Percentiles rank a stretch among this genome's conserved stretches.
phyloP scores from a whole-genome alignment of 768 basidiomycete species.

The Tulasnella sp. region DNA sequence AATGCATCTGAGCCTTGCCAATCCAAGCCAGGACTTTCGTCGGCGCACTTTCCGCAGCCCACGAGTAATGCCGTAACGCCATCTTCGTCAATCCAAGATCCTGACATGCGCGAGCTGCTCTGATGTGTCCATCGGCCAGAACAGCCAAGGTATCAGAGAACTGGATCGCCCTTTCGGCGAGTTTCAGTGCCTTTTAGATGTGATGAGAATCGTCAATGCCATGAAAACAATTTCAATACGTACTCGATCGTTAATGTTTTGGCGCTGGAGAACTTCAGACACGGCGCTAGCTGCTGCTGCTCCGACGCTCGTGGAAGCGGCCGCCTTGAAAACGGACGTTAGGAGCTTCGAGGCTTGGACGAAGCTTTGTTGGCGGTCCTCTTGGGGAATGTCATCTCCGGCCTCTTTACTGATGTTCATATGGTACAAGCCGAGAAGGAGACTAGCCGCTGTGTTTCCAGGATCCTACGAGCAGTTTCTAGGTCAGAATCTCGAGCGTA shows the following conservation, averaged over 20 bases:
- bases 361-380: conserved; percentile 37
- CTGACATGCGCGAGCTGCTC: conserved; percentile 72
- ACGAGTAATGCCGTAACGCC: conserved; percentile 59
- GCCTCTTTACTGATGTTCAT: conserved; percentile 71
- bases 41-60: conserved; percentile 54
- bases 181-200: conserved; percentile 74
- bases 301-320: conserved; percentile 39
- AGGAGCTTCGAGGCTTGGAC: conserved; percentile 5
- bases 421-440: conserved; percentile 76
- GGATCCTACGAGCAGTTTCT: conserved; percentile 44
- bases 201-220: neutral
- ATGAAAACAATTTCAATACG: conserved; percentile 15
- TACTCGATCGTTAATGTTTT: conserved; percentile 52
- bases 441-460: conserved; percentile 60
- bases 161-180: conserved; percentile 89
- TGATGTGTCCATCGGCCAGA: conserved; percentile 75
- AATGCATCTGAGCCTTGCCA: conserved; percentile 77
- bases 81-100: conserved; percentile 49
- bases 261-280: conserved; percentile 66
- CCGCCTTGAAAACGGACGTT: conserved; percentile 53
- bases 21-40: conserved; percentile 71
- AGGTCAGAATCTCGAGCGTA: neutral
- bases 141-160: conserved; percentile 82
- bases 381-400: conserved; percentile 41
- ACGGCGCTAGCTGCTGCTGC: conserved; percentile 77